These are phyloP conservation scores for Amanita phalloides DNA, from an alignment of 768 basidiomycete species.

Conservation along the genomic window DNA sequence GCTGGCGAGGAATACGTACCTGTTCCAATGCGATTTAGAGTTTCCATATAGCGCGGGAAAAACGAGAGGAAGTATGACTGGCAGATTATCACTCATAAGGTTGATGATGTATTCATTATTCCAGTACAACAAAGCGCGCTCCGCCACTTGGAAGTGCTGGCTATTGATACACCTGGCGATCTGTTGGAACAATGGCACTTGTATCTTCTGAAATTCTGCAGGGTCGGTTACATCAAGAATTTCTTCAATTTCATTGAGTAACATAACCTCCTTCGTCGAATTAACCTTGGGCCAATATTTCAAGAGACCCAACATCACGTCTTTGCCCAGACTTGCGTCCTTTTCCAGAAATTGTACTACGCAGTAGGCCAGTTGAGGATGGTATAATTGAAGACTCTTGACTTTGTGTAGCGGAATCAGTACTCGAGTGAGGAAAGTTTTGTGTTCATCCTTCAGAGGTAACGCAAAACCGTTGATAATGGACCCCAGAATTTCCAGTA, in stretches of 20 bases:
- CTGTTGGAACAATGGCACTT: constrained; percentile 86
- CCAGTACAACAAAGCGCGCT: constrained; percentile 95
- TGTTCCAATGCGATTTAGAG: constrained; percentile 97
- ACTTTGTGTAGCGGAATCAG: constrained; percentile 97
- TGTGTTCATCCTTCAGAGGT: constrained; percentile 98
- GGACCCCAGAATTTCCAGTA: constrained; percentile 94
- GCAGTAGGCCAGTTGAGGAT: constrained; percentile 98
- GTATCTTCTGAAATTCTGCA: constrained; percentile 92
- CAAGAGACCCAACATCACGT: constrained; percentile 92
- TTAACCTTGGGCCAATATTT: constrained; percentile 99
- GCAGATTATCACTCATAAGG: constrained; percentile 94
- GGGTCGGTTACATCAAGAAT: constrained; percentile 97
- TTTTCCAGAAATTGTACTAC: constrained; percentile 99
- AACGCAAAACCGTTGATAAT: constrained; percentile 99
- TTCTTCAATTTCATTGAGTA: constrained; percentile 98
- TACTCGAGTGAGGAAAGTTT: constrained; percentile 89
- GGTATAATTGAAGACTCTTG: constrained; percentile 94
- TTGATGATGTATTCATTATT: constrained; percentile 99
- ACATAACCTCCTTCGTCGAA: constrained; percentile 99
- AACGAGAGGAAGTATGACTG: constrained; percentile 84
- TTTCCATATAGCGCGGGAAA: constrained; percentile 95
- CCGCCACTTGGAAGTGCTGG: constrained; percentile 99
- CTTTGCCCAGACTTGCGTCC: constrained; percentile 84
- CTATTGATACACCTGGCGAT: constrained; percentile 96
- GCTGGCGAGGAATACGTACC: constrained; percentile 34